phyloP scores from a whole-genome alignment of 352 stramenopile species.

The Globisporangium rhizosaccharum region DNA sequence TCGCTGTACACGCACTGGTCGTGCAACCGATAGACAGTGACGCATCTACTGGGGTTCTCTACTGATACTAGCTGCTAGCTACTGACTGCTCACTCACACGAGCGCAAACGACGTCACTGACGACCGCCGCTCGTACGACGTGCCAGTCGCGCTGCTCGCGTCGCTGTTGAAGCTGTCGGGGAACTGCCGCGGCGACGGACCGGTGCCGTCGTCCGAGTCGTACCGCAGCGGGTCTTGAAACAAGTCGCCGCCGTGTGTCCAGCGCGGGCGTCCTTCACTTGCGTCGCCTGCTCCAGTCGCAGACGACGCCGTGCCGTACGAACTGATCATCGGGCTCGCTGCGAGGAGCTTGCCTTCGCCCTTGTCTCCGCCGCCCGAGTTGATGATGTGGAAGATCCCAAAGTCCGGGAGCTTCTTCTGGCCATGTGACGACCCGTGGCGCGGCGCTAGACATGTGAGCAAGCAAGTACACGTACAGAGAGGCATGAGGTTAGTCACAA shows the following conservation, averaged over 20 bases:
- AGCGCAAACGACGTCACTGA: constrained; percentile 12
- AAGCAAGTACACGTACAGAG: neutral
- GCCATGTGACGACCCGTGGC: constrained; percentile 44
- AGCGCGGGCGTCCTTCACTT: constrained; percentile 37
- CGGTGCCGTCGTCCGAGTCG: constrained; percentile 72
- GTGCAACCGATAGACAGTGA: no score
- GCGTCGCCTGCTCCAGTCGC: constrained; percentile 26
- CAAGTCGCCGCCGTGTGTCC: constrained; percentile 75
- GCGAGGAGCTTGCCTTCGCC: constrained; percentile 37
- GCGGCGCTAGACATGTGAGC: constrained; percentile 34
- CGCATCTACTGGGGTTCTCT: constrained; percentile 2
- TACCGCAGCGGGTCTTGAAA: constrained; percentile 82
- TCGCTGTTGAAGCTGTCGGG: constrained; percentile 68
- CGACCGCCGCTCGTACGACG: constrained; percentile 22
- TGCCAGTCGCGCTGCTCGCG: constrained; percentile 26
- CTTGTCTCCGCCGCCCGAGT: constrained; percentile 21
- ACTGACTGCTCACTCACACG: constrained; percentile 1
- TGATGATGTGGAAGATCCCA: constrained; percentile 86
- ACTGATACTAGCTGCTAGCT: constrained; percentile 4
- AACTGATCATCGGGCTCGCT: constrained; percentile 48
- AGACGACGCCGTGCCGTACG: constrained; percentile 44
- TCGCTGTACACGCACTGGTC: neutral
- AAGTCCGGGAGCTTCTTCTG: constrained; percentile 79
- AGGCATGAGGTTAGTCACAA: neutral
- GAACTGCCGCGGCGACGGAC: constrained; percentile 50